Evolutionary conservation across 495 filamentous ascomycete genomes (phyloP).

Genomic region (Niebla homalea): DNA sequence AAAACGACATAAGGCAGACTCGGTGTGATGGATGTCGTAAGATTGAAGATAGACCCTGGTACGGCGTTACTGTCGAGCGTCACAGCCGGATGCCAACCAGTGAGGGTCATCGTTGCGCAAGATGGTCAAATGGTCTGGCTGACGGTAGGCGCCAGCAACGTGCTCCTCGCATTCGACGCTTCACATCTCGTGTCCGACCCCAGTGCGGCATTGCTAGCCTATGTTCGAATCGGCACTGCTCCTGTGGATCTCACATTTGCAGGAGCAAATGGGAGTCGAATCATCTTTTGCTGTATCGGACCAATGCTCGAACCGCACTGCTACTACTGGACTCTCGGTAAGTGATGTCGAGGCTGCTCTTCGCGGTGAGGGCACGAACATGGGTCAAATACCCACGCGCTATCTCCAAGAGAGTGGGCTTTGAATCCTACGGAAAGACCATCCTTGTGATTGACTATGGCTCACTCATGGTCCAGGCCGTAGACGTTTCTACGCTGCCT

Average conservation of each 20-base stretch:
- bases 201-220: constrained; percentile 16
- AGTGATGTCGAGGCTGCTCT: constrained; percentile 16
- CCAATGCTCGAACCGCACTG: constrained; percentile 2
- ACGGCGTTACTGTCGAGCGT: constrained; percentile 12
- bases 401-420: constrained; percentile 7
- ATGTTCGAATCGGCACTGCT: constrained; percentile 18
- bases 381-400: not conserved
- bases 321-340: constrained; percentile 17
- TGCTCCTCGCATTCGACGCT: constrained; percentile 16
- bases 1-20: constrained; percentile 11
- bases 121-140: constrained; percentile 12
- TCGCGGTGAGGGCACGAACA: constrained; percentile 6
- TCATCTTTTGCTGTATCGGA: not conserved
- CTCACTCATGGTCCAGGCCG: not conserved
- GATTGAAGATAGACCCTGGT: constrained; percentile 11
- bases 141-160: constrained; percentile 15
- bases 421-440: constrained; percentile 15
- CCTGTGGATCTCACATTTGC: constrained; percentile 16
- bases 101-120: constrained; percentile 14
- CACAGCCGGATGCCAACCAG: constrained; percentile 11
- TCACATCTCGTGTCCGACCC: constrained; percentile 17
- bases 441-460: constrained; percentile 13
- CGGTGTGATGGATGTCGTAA: constrained; percentile 9
- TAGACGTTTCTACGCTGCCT: not conserved
- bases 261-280: not conserved